These are phyloP conservation scores for Aspergillus bridgeri DNA, from an alignment of 495 filamentous ascomycete genomes.

Conservation along the genomic window DNA sequence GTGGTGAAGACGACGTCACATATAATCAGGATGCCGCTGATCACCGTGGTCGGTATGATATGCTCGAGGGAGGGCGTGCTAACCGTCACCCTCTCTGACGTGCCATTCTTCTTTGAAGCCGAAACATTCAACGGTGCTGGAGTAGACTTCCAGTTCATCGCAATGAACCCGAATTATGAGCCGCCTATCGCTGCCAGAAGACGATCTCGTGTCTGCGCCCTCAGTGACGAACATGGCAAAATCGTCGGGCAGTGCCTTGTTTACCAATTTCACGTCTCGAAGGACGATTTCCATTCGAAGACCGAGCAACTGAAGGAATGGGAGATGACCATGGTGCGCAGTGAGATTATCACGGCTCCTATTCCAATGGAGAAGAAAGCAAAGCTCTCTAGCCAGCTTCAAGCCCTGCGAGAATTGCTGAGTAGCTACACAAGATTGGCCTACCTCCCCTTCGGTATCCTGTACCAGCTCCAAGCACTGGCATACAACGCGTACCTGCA, in stretches of 20 bases:
- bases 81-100: conserved; percentile 11
- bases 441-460: conserved; percentile 32
- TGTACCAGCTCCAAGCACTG: conserved; percentile 37
- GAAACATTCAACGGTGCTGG: background rate
- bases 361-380: background rate
- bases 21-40: conserved; percentile 18
- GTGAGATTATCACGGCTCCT: background rate
- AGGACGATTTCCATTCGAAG: background rate
- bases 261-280: conserved; percentile 19
- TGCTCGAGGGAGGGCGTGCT: conserved; percentile 9
- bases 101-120: conserved; percentile 16
- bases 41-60: conserved; percentile 14
- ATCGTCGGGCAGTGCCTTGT: conserved; percentile 27
- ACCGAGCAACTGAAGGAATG: conserved; percentile 13
- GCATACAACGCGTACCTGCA: conserved; percentile 33
- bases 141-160: background rate
- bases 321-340: conserved; percentile 3
- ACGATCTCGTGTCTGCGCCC: conserved; percentile 9
- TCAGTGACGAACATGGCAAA: conserved; percentile 10
- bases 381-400: conserved; percentile 2
- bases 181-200: background rate
- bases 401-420: conserved; percentile 4
- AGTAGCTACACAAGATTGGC: conserved; percentile 8
- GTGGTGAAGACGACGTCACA: conserved; percentile 9
- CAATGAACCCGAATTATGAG: background rate